These are phyloP conservation scores for Actinidia arguta DNA, from an alignment of 179 eudicot species.

Conservation along the genomic window DNA sequence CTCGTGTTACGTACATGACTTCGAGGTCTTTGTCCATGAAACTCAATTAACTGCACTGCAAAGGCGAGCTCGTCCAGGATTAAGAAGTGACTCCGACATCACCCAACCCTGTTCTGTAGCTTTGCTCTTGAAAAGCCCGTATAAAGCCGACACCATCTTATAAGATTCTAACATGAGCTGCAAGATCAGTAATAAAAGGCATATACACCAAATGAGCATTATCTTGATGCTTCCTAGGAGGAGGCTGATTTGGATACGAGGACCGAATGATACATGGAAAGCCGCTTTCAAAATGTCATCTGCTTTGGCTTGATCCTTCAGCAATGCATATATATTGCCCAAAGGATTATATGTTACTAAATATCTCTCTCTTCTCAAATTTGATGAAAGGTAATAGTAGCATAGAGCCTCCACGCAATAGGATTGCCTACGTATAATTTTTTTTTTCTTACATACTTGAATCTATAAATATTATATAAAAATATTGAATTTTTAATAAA, in stretches of 20 bases:
- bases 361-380: slow-evolving; percentile 84
- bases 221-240: slow-evolving; percentile 38
- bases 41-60: slow-evolving; percentile 36
- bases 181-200: slow-evolving; percentile 56
- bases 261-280: slow-evolving; percentile 84
- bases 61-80: slow-evolving; percentile 96
- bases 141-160: slow-evolving; percentile 77
- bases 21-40: too few species aligned
- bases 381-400: too few species aligned
- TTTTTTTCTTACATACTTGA: too few species aligned
- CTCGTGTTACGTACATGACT: too few species aligned
- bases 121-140: slow-evolving; percentile 87
- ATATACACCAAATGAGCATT: slow-evolving; percentile 37
- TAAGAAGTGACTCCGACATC: slow-evolving; percentile 96
- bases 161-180: slow-evolving; percentile 81
- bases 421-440: too few species aligned
- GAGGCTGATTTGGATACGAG: slow-evolving; percentile 45
- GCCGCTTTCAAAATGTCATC: slow-evolving; percentile 98
- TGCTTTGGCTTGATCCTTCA: slow-evolving; percentile 93
- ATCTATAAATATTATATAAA: too few species aligned
- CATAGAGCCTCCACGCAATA: too few species aligned
- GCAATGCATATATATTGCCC: slow-evolving; percentile 87
- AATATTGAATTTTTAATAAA: too few species aligned
- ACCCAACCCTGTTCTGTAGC: slow-evolving; percentile 99
- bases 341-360: slow-evolving; percentile 83